Evolutionary conservation across 1,284 basidiomycete species (phyloP).

Genomic region (Taiwanofungus camphoratus): DNA sequence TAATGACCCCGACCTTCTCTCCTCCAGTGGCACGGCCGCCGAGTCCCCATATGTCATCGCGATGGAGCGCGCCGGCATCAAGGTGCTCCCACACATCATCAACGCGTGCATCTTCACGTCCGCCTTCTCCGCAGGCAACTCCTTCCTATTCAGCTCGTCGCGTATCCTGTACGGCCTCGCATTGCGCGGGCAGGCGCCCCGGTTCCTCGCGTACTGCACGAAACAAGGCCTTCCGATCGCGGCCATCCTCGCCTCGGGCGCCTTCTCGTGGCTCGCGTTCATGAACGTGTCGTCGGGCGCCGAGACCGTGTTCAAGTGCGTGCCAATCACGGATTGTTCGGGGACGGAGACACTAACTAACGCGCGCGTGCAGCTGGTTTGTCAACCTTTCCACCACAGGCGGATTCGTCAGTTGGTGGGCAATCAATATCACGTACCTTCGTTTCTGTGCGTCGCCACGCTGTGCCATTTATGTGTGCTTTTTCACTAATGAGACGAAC

Average conservation of each 20-base stretch:
- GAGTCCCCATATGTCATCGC: conserved; percentile 81
- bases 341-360: not conserved
- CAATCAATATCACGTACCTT: conserved; percentile 70
- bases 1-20: conserved; percentile 55
- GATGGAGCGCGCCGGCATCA: conserved; percentile 71
- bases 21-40: conserved; percentile 54
- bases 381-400: conserved; percentile 53
- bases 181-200: conserved; percentile 70
- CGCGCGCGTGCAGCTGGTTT: conserved; percentile 36
- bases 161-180: conserved; percentile 82
- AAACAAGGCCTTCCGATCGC: conserved; percentile 67
- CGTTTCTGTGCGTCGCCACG: conserved; percentile 50
- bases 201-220: conserved; percentile 60
- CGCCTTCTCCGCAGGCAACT: conserved; percentile 84
- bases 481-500: not conserved
- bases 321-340: conserved; percentile 13
- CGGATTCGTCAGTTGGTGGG: conserved; percentile 63
- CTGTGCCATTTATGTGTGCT: not conserved
- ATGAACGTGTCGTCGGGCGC: conserved; percentile 36
- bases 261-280: conserved; percentile 47
- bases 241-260: conserved; percentile 39
- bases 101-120: conserved; percentile 64
- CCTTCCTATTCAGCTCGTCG: conserved; percentile 74
- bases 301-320: conserved; percentile 33
- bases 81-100: conserved; percentile 64